Evolutionary conservation across 805 yeast genomes (phyloP).

Genomic region (Ogataea dorogensis): DNA sequence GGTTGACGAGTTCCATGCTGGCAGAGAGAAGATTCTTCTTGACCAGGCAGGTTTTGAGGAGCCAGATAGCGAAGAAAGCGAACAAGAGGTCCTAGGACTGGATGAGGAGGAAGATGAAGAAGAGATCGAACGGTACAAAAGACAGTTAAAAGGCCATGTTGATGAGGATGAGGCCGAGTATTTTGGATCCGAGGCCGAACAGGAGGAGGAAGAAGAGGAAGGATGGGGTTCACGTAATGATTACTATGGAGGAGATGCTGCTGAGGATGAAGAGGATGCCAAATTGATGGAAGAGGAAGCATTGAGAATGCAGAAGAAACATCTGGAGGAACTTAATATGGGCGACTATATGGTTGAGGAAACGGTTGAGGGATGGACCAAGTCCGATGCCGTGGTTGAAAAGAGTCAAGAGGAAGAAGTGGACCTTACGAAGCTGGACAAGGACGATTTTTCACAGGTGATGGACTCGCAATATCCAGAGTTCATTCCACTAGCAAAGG

Average conservation of each 20-base stretch:
- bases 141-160: conserved; percentile 40
- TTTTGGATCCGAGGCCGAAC: conserved; percentile 38
- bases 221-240: conserved; percentile 46
- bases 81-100: conserved; percentile 34
- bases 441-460: conserved; percentile 50
- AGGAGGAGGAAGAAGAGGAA: conserved; percentile 33
- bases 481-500: conserved; percentile 71
- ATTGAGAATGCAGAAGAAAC: conserved; percentile 75
- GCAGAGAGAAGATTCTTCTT: conserved; percentile 54
- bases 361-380: conserved; percentile 75
- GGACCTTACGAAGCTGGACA: conserved; percentile 50
- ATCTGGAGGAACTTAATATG: conserved; percentile 71
- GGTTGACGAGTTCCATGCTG: conserved; percentile 65
- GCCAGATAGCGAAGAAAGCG: conserved; percentile 29
- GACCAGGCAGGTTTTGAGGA: conserved; percentile 50
- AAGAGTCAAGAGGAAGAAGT: conserved; percentile 34
- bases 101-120: conserved; percentile 41
- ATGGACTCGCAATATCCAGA: conserved; percentile 76
- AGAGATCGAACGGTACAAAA: conserved; percentile 34
- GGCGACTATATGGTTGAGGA: conserved; percentile 78
- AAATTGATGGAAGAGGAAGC: conserved; percentile 86
- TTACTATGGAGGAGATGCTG: conserved; percentile 63
- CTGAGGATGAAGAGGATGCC: conserved; percentile 73
- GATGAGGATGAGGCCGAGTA: conserved; percentile 49
- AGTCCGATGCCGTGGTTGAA: conserved; percentile 40